phyloP scores from a whole-genome alignment of 371 early-diverging fungal genomes.

The Mucor saturninus region DNA sequence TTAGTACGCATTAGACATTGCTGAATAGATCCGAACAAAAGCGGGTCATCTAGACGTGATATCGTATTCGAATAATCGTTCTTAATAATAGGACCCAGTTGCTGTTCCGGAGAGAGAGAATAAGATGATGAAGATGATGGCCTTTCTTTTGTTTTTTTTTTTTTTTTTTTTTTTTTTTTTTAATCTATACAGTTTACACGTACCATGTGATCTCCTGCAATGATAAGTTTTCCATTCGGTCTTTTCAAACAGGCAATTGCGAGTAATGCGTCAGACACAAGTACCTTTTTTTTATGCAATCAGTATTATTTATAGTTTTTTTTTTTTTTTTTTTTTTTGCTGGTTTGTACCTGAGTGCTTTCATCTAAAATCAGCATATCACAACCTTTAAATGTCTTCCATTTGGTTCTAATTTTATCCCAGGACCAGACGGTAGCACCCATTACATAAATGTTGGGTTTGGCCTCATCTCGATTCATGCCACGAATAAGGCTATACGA shows the following conservation, averaged over 20 bases:
- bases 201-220: conserved; percentile 66
- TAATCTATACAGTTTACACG: too few species aligned
- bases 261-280: conserved; percentile 57
- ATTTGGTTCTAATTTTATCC: conserved; percentile 40
- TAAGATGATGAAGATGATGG: not conserved
- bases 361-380: conserved; percentile 65
- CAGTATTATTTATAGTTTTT: not conserved
- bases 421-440: conserved; percentile 66
- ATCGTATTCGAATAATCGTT: conserved; percentile 49
- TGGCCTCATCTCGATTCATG: not conserved
- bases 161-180: too few species aligned
- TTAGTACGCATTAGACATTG: conserved; percentile 59
- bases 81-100: conserved; percentile 61
- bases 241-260: conserved; percentile 51
- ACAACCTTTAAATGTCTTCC: conserved; percentile 38
- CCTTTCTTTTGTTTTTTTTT: too few species aligned
- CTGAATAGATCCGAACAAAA: conserved; percentile 61
- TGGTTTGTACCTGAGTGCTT: conserved; percentile 50
- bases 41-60: conserved; percentile 32
- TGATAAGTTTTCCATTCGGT: conserved; percentile 47
- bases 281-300: conserved; percentile 25
- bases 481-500: conserved; percentile 9
- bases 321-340: not conserved
- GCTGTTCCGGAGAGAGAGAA: conserved; percentile 22
- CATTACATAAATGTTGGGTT: conserved; percentile 36